Percentiles rank a stretch among this genome's conserved stretches.
Conservation (phyloP, 179 eudicot genomes). For the Beta corolliflora region DNA sequence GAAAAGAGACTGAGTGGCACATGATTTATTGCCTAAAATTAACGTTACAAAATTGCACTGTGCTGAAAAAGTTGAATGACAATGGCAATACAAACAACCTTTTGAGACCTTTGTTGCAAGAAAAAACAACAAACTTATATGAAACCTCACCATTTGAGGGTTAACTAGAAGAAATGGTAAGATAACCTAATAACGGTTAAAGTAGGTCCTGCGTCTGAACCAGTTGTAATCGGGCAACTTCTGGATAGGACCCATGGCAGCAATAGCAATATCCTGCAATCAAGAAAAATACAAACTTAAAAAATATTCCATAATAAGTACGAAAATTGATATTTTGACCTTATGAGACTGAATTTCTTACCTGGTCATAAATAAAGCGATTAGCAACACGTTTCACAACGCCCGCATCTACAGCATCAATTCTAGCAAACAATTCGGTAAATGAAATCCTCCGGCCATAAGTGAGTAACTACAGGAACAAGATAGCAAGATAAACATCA, state of each 20-base stretch:
- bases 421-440: constrained; percentile 49
- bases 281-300: not conserved
- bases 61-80: constrained; percentile 4
- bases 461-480: constrained; percentile 40
- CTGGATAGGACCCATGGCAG: constrained; percentile 79
- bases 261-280: constrained; percentile 75
- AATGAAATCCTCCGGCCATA: constrained; percentile 51
- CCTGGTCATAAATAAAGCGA: constrained; percentile 49
- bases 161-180: constrained; percentile 4
- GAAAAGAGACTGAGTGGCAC: not conserved
- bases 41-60: constrained; percentile 24
- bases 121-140: constrained; percentile 25
- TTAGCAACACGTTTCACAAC: constrained; percentile 51
- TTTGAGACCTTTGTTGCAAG: constrained; percentile 17
- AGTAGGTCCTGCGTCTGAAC: constrained; percentile 95
- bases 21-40: constrained; percentile 17
- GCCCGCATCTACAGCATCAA: constrained; percentile 53
- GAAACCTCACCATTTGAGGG: constrained; percentile 3
- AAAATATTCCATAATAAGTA: not conserved
- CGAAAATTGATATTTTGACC: not conserved
- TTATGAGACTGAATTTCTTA: constrained; percentile 15
- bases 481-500: not conserved
- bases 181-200: constrained; percentile 70
- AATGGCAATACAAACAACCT: constrained; percentile 8
- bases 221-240: constrained; percentile 88